Percentiles rank a stretch among this genome's conserved stretches.
Evolutionary conservation across 2,329 filamentous ascomycete genomes (phyloP).

Genomic region (Escovopsis sp.): DNA sequence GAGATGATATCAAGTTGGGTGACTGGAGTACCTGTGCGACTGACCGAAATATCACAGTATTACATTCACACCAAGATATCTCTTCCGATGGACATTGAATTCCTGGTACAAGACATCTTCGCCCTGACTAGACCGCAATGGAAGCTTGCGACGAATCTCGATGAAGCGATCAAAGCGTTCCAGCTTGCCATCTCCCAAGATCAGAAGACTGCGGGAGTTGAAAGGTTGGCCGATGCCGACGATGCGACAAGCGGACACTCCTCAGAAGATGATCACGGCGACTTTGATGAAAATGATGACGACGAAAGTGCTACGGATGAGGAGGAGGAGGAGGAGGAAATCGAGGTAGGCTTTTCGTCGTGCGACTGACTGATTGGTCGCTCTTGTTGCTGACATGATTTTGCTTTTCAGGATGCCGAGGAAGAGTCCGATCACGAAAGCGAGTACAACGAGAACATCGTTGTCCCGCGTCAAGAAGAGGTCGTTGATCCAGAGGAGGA

Average conservation of each 20-base stretch:
- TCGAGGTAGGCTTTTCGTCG: conserved; percentile 31
- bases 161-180: conserved; percentile 74
- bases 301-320: conserved; percentile 42
- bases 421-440: conserved; percentile 38
- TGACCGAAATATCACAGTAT: conserved; percentile 40
- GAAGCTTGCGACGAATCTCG: conserved; percentile 67
- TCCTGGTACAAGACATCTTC: conserved; percentile 87
- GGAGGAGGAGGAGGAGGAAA: conserved; percentile 40
- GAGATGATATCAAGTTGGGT: too few species aligned
- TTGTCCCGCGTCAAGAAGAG: conserved; percentile 84
- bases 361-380: too few species aligned
- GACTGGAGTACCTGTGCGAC: not conserved
- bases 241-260: conserved; percentile 55
- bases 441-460: conserved; percentile 69
- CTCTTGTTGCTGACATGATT: conserved; percentile 1
- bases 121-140: conserved; percentile 76
- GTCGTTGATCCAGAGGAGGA: conserved; percentile 85
- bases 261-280: conserved; percentile 63
- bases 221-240: conserved; percentile 55
- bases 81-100: conserved; percentile 93
- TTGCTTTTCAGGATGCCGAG: conserved; percentile 34
- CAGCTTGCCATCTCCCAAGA: conserved; percentile 81
- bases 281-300: conserved; percentile 50
- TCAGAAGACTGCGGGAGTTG: conserved; percentile 63
- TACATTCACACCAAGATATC: conserved; percentile 85